phyloP scores from a whole-genome alignment of 768 basidiomycete species.

The Suillus hirtellus region DNA sequence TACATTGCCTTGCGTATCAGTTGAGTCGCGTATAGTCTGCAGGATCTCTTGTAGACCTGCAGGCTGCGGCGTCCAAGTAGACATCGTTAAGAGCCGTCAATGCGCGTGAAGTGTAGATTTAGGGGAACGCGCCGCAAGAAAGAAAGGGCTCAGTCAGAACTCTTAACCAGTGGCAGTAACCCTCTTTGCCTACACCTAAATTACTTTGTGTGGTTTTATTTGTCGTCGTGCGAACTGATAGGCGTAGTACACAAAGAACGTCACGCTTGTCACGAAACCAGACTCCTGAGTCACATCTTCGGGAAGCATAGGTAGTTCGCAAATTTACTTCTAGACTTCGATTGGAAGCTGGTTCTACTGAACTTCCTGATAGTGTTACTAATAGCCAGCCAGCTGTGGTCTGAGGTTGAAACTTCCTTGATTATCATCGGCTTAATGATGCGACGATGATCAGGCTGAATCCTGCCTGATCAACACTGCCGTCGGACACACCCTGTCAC shows the following conservation, averaged over 20 bases:
- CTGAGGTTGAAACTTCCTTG: background rate
- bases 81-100: constrained; percentile 46
- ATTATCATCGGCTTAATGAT: background rate
- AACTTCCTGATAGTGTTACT: background rate
- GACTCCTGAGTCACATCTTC: background rate
- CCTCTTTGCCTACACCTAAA: constrained; percentile 20
- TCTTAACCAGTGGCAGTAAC: constrained; percentile 10
- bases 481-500: background rate
- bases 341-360: background rate
- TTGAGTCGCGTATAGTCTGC: constrained; percentile 88
- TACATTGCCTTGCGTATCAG: constrained; percentile 67
- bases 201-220: constrained; percentile 36
- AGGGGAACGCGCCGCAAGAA: constrained; percentile 33
- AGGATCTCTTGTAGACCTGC: constrained; percentile 90
- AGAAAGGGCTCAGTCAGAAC: constrained; percentile 13
- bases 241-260: constrained; percentile 2
- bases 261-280: constrained; percentile 4
- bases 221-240: constrained; percentile 33
- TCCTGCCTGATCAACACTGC: background rate
- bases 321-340: background rate
- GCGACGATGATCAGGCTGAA: background rate
- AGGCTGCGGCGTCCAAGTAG: constrained; percentile 81
- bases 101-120: constrained; percentile 26
- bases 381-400: background rate
- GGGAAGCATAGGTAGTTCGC: background rate